Percentiles rank a stretch among this genome's conserved stretches.
These are phyloP conservation scores for Cyberlindnera mycetangii DNA, from an alignment of 805 yeast species.

Conservation along the genomic window DNA sequence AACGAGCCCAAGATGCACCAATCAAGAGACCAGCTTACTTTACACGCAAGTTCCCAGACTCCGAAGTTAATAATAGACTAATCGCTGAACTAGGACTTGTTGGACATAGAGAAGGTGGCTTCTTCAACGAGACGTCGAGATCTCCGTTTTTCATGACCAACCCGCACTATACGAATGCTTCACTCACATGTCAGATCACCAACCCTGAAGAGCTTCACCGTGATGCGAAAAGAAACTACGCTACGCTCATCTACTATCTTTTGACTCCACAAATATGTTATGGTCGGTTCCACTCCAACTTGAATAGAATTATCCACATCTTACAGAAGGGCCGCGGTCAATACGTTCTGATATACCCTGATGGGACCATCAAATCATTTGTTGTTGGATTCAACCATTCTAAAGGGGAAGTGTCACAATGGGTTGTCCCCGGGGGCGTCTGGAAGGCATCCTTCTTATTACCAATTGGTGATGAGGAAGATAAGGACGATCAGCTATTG, in stretches of 20 bases:
- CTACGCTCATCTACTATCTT: conserved; percentile 52
- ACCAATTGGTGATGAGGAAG: conserved; percentile 33
- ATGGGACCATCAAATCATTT: conserved; percentile 47
- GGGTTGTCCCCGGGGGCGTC: conserved; percentile 63
- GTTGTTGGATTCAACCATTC: conserved; percentile 49
- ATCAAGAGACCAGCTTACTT: conserved; percentile 15
- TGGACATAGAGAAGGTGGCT: conserved; percentile 56
- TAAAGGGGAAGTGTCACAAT: conserved; percentile 50
- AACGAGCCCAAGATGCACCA: conserved; percentile 3
- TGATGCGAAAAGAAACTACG: conserved; percentile 35
- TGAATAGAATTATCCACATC: conserved; percentile 53
- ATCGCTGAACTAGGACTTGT: conserved; percentile 36
- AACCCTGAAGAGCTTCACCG: not conserved
- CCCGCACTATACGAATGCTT: conserved; percentile 23
- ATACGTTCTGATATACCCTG: conserved; percentile 50
- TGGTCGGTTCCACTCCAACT: conserved; percentile 50
- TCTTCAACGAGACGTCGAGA: conserved; percentile 54
- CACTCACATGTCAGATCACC: not conserved
- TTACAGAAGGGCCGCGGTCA: conserved; percentile 55
- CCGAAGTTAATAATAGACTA: conserved; percentile 29
- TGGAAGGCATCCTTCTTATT: conserved; percentile 53
- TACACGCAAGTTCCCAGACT: conserved; percentile 6
- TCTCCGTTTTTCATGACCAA: conserved; percentile 41
- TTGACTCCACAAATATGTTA: conserved; percentile 48
- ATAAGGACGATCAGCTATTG: conserved; percentile 39